A percentile compares a stretch with the other conserved stretches of the same genome.
Conservation (phyloP, 2,329 filamentous ascomycete genomes). For the Neophaeococcomyces mojaviensis region DNA sequence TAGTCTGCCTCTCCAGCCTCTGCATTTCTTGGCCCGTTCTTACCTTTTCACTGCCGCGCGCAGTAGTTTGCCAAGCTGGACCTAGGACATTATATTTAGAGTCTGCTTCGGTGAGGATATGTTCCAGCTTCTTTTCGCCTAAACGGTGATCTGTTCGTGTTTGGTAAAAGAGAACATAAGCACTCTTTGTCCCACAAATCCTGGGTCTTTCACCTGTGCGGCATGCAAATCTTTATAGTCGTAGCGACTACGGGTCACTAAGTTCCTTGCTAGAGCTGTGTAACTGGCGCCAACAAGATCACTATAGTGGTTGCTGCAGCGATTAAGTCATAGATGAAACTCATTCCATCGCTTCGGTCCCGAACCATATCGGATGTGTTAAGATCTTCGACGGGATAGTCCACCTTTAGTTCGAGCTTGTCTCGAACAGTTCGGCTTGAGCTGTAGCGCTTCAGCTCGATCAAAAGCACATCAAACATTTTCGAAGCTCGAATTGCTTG, state of each 20-base stretch:
- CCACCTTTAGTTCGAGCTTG: slow-evolving; percentile 83
- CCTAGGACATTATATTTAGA: slow-evolving; percentile 34
- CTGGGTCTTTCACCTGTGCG: slow-evolving; percentile 51
- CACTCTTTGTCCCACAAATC: slow-evolving; percentile 64
- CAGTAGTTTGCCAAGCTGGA: no score
- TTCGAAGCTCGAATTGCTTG: slow-evolving; percentile 98
- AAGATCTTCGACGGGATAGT: slow-evolving; percentile 82
- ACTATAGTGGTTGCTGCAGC: slow-evolving; percentile 95
- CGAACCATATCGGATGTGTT: slow-evolving; percentile 76
- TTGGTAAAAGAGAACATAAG: slow-evolving; percentile 94
- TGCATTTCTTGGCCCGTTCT: no score
- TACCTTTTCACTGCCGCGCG: no score
- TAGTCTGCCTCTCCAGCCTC: no score
- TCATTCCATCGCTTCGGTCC: slow-evolving; percentile 70
- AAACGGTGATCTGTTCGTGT: slow-evolving; percentile 69
- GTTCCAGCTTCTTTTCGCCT: slow-evolving; percentile 67
- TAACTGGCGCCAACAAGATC: slow-evolving; percentile 93
- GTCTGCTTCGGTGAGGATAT: slow-evolving; percentile 54
- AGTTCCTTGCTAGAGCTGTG: slow-evolving; percentile 89
- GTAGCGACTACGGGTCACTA: slow-evolving; percentile 83
- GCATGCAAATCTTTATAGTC: slow-evolving; percentile 88
- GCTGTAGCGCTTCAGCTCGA: slow-evolving; percentile 93
- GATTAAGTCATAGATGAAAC: slow-evolving; percentile 84
- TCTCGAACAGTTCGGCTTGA: slow-evolving; percentile 73
- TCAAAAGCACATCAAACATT: slow-evolving; percentile 88